Conservation (phyloP, 2,329 filamentous ascomycete species). For the Clarireedia monteithiana region DNA sequence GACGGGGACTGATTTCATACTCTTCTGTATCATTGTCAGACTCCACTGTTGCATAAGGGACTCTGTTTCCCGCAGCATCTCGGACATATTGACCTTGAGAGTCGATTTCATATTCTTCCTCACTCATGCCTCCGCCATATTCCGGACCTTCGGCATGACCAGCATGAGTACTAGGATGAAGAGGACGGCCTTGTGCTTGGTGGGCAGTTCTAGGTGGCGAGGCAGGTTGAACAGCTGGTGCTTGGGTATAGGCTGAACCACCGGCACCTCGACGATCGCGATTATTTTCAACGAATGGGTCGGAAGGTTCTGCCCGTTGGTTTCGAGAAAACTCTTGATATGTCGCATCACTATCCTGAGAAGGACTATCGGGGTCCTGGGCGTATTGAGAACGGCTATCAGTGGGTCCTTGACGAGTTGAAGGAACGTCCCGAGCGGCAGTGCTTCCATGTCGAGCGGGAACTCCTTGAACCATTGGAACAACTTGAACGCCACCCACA, state of each 20-base stretch:
- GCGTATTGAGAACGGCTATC: conserved; percentile 23
- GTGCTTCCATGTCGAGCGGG: conserved; percentile 47
- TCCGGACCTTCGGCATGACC: conserved; percentile 28
- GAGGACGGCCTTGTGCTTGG: conserved; percentile 33
- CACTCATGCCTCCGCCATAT: conserved; percentile 44
- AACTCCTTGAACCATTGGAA: conserved; percentile 76
- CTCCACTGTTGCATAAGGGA: conserved; percentile 38
- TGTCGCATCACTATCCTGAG: conserved; percentile 13
- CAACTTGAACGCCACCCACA: conserved; percentile 88
- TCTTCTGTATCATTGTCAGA: conserved; percentile 49
- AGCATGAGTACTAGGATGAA: conserved; percentile 14
- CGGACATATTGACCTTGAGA: conserved; percentile 51
- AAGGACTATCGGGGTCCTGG: conserved; percentile 5
- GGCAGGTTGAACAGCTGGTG: conserved; percentile 37
- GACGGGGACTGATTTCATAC: conserved; percentile 39
- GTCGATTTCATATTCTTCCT: conserved; percentile 65
- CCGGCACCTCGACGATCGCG: conserved; percentile 23
- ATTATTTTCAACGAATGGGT: conserved; percentile 50
- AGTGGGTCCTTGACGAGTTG: conserved; percentile 37
- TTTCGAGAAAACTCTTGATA: conserved; percentile 25
- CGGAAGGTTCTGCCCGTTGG: conserved; percentile 49
- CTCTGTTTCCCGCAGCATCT: conserved; percentile 53
- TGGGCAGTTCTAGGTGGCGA: conserved; percentile 33
- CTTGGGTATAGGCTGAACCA: conserved; percentile 27
- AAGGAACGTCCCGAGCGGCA: conserved; percentile 31